Conservation (phyloP, 495 filamentous ascomycete genomes). For the Aspergillus campestris region DNA sequence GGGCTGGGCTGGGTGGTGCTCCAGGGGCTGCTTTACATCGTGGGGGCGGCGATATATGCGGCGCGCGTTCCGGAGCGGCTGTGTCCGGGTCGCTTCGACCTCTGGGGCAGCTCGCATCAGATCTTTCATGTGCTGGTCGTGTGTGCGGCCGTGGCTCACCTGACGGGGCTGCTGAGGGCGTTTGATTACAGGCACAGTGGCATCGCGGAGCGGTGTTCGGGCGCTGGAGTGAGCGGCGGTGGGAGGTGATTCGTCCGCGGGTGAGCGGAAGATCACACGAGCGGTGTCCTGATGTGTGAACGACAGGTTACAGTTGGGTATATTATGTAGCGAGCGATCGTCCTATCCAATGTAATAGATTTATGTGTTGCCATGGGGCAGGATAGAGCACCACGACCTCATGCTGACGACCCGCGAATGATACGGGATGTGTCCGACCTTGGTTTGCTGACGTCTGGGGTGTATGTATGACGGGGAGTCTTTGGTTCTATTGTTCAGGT, state of each 20-base stretch:
- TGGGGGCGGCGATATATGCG: conserved; percentile 79
- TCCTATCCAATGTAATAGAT: neutral
- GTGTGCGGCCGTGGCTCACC: conserved; percentile 49
- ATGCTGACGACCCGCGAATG: conserved; percentile 3
- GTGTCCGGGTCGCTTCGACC: conserved; percentile 47
- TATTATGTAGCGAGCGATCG: too few relatives aligned
- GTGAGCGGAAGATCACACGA: conserved; percentile 12
- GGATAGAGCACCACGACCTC: neutral
- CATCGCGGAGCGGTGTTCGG: conserved; percentile 28
- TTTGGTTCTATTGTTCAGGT: conserved; percentile 5
- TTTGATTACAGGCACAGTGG: conserved; percentile 49
- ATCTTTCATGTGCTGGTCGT: conserved; percentile 59
- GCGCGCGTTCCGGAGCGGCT: conserved; percentile 45
- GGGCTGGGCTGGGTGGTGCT: conserved; percentile 73
- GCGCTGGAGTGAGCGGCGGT: conserved; percentile 6
- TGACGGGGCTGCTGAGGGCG: conserved; percentile 48
- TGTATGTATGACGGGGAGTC: neutral
- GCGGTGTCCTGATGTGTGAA: conserved; percentile 6
- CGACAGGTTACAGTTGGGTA: conserved; percentile 7
- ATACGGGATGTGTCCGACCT: conserved; percentile 16
- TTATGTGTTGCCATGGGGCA: too few relatives aligned
- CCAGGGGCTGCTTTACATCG: conserved; percentile 77
- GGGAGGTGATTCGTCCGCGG: conserved; percentile 8
- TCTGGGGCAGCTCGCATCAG: conserved; percentile 55
- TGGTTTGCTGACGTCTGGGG: conserved; percentile 5